Conservation (phyloP, 345 rosid species). For the sweet orange (Citrus sinensis) region DVS_A1.0 CM039163.1:50355001-50355500, state of each 20-base stretch:
- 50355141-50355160: neutral
- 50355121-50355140: neutral
- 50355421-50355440: neutral
- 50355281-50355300: conserved; percentile 74
- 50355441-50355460: neutral
- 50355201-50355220: conserved; percentile 54
- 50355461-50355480: neutral
- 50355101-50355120: neutral
- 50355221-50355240: conserved; percentile 57
- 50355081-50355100: too few species aligned
- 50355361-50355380: conserved; percentile 79
- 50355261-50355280: conserved; percentile 80
- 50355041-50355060: neutral
- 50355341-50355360: conserved; percentile 69
- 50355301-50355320: conserved; percentile 67
- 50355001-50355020: neutral
- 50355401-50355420: neutral
- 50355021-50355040: neutral
- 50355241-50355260: conserved; percentile 56
- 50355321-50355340: conserved; percentile 55
- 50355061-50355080: too few species aligned
- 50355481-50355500: neutral
- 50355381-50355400: conserved; percentile 27
- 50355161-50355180: neutral
- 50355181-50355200: neutral